phyloP scores from a whole-genome alignment of 306 rosid genomes.

The Cyamopsis tetragonoloba region DNA sequence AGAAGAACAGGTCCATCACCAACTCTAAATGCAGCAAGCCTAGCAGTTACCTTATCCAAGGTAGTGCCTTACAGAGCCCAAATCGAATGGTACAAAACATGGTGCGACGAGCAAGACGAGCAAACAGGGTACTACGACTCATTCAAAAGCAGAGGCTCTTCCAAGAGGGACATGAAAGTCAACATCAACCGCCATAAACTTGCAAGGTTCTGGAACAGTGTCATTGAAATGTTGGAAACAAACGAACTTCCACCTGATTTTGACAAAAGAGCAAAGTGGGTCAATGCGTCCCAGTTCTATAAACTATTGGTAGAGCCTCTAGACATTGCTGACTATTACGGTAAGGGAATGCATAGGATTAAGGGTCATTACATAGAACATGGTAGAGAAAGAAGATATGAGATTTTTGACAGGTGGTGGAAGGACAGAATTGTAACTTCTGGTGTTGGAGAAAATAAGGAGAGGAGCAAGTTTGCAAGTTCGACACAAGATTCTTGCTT shows the following conservation, averaged over 20 bases:
- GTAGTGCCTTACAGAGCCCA: conserved; percentile 64
- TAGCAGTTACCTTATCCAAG: conserved; percentile 58
- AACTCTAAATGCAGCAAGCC: conserved; percentile 46
- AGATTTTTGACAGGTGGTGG: conserved; percentile 85
- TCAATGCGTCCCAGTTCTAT: conserved; percentile 55
- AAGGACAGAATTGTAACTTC: conserved; percentile 25
- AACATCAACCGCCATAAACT: conserved; percentile 66
- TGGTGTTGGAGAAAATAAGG: conserved; percentile 24
- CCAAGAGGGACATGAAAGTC: conserved; percentile 42
- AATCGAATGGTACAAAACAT: conserved; percentile 72
- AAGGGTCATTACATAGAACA: conserved; percentile 71
- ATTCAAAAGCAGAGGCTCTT: conserved; percentile 53
- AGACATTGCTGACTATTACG: conserved; percentile 78
- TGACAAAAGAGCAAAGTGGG: conserved; percentile 55
- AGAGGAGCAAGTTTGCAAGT: conserved; percentile 66
- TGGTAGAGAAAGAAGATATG: conserved; percentile 74
- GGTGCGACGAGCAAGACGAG: conserved; percentile 52
- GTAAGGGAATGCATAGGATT: conserved; percentile 34
- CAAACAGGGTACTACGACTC: conserved; percentile 73
- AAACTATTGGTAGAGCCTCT: conserved; percentile 79
- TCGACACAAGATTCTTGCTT: conserved; percentile 87
- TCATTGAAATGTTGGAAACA: conserved; percentile 56
- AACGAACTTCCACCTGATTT: conserved; percentile 64
- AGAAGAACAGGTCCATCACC: conserved; percentile 65
- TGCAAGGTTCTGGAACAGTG: conserved; percentile 57